A percentile compares a stretch with the other conserved stretches of the same genome.
phyloP scores from a whole-genome alignment of 2,329 filamentous ascomycete species.

The Trichoderma hamatum region DNA sequence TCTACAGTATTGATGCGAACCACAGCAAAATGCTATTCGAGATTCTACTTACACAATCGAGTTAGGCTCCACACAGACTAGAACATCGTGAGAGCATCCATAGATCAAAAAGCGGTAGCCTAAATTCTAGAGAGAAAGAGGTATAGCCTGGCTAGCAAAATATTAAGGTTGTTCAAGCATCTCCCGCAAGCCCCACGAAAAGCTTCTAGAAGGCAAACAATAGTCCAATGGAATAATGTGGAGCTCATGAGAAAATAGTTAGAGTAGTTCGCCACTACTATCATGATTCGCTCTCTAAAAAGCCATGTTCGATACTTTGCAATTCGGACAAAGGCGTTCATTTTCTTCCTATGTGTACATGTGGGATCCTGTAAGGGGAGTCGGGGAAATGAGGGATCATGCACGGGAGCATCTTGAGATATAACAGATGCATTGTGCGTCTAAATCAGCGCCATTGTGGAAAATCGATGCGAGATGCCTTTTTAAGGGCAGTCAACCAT shows the following conservation, averaged over 20 bases:
- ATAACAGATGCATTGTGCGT: not conserved
- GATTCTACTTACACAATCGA: not conserved
- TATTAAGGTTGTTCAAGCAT: not conserved
- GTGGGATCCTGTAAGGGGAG: not conserved
- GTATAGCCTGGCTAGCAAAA: not conserved
- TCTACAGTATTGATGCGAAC: too few species aligned
- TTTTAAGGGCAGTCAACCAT: not conserved
- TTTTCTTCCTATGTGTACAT: not conserved
- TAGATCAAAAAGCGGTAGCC: not conserved
- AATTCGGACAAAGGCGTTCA: not conserved
- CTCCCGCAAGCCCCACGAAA: not conserved
- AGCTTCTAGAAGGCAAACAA: slow-evolving; percentile 9
- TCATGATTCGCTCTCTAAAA: not conserved
- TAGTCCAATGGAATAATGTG: not conserved
- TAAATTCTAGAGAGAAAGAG: slow-evolving; percentile 10
- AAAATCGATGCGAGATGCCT: slow-evolving; percentile 15
- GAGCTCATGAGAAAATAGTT: not conserved
- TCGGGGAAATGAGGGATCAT: not conserved
- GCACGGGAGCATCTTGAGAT: not conserved
- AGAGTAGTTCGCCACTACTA: too few species aligned
- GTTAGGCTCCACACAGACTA: not conserved
- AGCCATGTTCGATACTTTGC: not conserved
- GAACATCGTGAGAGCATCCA: not conserved
- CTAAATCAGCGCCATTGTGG: not conserved
- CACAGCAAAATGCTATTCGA: too few species aligned